Evolutionary conservation across 192 early-diverging fungal genomes (phyloP).

Genomic region (Backusella westeae): DNA sequence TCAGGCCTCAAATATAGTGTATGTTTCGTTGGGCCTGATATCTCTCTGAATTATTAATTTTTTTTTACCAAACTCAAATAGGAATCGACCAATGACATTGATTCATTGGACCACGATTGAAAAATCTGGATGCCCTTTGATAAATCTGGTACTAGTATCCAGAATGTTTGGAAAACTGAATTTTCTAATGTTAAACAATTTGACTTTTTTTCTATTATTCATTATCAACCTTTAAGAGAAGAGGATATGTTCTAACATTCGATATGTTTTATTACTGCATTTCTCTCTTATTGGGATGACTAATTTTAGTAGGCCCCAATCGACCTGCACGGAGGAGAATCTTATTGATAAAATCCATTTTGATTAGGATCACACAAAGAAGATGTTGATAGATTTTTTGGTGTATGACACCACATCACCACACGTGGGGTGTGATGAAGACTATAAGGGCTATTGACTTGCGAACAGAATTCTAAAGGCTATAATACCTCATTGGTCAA

Average conservation of each 20-base stretch:
- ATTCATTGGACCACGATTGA: not conserved
- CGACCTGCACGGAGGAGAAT: not conserved
- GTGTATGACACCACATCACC: not conserved
- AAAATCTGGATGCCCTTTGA: not conserved
- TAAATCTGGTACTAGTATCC: not conserved
- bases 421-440: not conserved
- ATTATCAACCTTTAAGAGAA: not conserved
- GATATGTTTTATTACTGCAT: not conserved
- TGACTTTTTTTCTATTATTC: not conserved
- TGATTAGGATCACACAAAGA: not conserved
- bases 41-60: not conserved
- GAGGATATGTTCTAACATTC: not conserved
- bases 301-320: too few relatives aligned
- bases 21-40: not conserved
- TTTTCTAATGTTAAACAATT: not conserved
- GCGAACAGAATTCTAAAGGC: not conserved
- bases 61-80: not conserved
- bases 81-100: not conserved
- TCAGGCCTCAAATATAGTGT: not conserved
- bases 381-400: not conserved
- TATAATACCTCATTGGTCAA: not conserved
- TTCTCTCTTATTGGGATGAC: too few relatives aligned
- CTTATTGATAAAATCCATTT: not conserved
- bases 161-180: slow-evolving; percentile 2
- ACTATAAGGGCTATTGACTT: not conserved